Conservation (phyloP, 495 filamentous ascomycete species). For the Trichoderma reesei region DNA sequence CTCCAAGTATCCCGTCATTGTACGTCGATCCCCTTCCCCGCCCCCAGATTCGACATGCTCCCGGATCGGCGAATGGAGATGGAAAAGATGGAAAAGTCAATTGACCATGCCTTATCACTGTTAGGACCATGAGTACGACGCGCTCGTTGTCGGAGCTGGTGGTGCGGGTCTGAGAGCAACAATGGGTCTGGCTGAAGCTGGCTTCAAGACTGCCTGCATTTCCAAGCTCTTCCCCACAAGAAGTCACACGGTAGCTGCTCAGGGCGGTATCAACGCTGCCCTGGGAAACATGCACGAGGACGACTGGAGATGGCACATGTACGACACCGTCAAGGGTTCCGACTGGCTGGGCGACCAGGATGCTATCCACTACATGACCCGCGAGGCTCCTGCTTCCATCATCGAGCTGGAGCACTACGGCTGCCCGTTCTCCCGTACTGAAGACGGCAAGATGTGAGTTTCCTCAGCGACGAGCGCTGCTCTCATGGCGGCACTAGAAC, state of each 20-base stretch:
- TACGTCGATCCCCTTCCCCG: constrained; percentile 41
- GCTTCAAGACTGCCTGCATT: constrained; percentile 97
- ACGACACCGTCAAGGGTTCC: constrained; percentile 96
- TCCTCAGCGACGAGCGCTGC: background rate
- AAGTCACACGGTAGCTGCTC: constrained; percentile 91
- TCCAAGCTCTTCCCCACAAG: constrained; percentile 96
- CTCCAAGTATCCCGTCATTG: constrained; percentile 84
- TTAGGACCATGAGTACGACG: constrained; percentile 57
- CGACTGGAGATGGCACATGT: constrained; percentile 99
- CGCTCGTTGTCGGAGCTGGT: constrained; percentile 89
- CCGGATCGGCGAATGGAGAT: background rate
- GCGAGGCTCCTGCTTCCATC: constrained; percentile 83
- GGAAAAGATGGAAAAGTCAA: background rate
- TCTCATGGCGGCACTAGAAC: background rate
- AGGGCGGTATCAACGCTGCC: constrained; percentile 91
- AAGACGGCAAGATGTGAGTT: constrained; percentile 81
- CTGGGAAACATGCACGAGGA: constrained; percentile 83
- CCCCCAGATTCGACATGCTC: constrained; percentile 3
- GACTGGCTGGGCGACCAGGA: constrained; percentile 99
- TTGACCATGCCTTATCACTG: constrained; percentile 16
- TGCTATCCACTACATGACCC: constrained; percentile 98
- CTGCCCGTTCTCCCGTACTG: constrained; percentile 94
- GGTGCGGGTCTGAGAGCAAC: constrained; percentile 90
- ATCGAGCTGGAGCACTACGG: constrained; percentile 96
- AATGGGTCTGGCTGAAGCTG: constrained; percentile 92